These are phyloP conservation scores for Macrocybe gigantea DNA, from an alignment of 768 basidiomycete genomes.

Conservation along the genomic window DNA sequence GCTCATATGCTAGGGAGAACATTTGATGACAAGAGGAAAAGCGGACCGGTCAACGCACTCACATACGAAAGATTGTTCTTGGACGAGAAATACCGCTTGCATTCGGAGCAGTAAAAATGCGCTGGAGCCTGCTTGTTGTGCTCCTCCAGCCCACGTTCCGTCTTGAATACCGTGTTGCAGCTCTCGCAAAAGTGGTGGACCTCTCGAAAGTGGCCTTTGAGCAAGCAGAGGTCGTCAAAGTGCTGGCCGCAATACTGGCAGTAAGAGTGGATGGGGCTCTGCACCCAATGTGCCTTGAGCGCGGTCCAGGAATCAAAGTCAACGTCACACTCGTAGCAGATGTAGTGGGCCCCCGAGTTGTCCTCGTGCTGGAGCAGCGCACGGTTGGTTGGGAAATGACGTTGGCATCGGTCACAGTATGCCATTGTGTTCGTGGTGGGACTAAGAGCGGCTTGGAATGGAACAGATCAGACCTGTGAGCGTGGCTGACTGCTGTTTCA, in stretches of 20 bases:
- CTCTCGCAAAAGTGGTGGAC: conserved; percentile 35
- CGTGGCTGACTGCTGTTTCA: too few species aligned
- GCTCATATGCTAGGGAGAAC: conserved; percentile 35
- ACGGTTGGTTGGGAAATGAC: conserved; percentile 20
- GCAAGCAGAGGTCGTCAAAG: conserved; percentile 24
- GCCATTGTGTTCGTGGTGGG: conserved; percentile 15
- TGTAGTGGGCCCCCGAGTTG: conserved; percentile 32
- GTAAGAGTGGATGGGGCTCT: conserved; percentile 42
- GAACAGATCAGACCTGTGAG: not conserved
- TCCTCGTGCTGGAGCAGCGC: conserved; percentile 29
- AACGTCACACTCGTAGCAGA: conserved; percentile 37
- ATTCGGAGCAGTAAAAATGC: conserved; percentile 40
- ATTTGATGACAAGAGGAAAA: not conserved
- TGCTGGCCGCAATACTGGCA: conserved; percentile 47
- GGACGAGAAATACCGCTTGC: conserved; percentile 36
- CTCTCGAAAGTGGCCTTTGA: conserved; percentile 34
- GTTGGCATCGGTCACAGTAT: conserved; percentile 33
- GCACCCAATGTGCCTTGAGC: conserved; percentile 46
- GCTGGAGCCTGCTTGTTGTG: conserved; percentile 39
- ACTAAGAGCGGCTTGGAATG: not conserved
- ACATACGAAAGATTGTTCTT: conserved; percentile 28
- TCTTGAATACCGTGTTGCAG: conserved; percentile 38
- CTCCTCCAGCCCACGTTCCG: conserved; percentile 32
- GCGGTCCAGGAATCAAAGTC: conserved; percentile 36
- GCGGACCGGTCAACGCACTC: not conserved